Evolutionary conservation across 257 asterid genomes (phyloP).

Genomic region (Solanum paucissectum): DNA sequence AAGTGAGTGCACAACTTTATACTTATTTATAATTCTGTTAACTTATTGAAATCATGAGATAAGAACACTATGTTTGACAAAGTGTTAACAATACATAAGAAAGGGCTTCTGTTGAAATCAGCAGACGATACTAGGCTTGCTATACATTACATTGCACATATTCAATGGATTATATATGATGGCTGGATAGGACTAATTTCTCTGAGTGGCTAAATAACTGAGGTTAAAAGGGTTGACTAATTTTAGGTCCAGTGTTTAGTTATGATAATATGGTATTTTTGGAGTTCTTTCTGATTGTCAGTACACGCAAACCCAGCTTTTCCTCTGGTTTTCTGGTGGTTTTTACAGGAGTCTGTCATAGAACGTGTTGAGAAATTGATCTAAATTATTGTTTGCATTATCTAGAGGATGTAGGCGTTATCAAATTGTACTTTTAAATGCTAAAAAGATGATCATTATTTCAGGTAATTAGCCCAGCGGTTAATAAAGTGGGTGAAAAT

Average conservation of each 20-base stretch:
- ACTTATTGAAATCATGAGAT: not conserved
- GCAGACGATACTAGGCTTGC: not conserved
- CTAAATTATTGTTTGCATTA: not conserved
- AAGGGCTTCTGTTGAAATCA: not conserved
- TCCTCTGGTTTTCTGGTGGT: not conserved
- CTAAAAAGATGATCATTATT: not conserved
- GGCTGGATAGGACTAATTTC: not conserved
- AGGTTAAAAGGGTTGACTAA: not conserved
- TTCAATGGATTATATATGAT: not conserved
- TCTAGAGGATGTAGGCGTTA: not conserved
- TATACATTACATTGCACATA: not conserved
- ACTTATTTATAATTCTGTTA: not conserved
- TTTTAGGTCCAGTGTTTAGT: not conserved
- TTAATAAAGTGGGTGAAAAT: not conserved
- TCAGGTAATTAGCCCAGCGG: not conserved
- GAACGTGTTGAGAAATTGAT: not conserved
- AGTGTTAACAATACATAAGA: not conserved
- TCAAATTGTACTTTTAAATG: not conserved
- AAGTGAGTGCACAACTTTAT: not conserved
- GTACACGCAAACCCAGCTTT: not conserved
- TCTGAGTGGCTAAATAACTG: not conserved
- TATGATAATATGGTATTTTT: not conserved
- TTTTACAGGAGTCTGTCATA: not conserved
- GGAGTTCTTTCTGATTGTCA: not conserved
- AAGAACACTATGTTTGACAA: not conserved